phyloP scores from a whole-genome alignment of 306 rosid genomes.

The Acacia melanoxylon region DNA sequence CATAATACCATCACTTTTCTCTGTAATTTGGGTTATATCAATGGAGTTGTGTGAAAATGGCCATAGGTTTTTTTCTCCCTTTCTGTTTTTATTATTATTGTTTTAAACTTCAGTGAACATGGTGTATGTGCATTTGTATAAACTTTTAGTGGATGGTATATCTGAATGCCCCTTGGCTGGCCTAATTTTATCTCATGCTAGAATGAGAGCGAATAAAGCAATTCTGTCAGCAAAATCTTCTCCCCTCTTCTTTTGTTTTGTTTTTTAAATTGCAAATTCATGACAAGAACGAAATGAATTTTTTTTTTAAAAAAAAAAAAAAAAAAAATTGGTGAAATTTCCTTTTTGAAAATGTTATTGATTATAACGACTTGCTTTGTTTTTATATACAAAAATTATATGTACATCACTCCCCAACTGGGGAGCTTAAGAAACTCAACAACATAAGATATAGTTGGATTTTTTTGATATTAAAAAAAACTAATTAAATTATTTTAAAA shows the following conservation, averaged over 20 bases:
- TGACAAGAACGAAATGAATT: neutral
- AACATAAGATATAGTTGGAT: too few species aligned
- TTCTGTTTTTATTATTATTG: neutral
- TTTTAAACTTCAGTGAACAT: neutral
- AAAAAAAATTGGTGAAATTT: too few species aligned
- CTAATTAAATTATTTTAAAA: too few species aligned
- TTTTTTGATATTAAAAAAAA: too few species aligned
- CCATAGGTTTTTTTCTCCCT: slow-evolving; percentile 19
- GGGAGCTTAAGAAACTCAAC: too few species aligned
- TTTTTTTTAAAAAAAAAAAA: too few species aligned
- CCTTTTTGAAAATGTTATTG: too few species aligned
- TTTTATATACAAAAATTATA: too few species aligned
- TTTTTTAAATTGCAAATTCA: neutral
- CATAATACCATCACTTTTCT: slow-evolving; percentile 40
- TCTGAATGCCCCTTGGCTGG: slow-evolving; percentile 19
- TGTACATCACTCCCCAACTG: too few species aligned
- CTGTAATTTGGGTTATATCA: slow-evolving; percentile 43
- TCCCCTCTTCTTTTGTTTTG: neutral
- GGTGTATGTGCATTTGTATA: slow-evolving; percentile 29
- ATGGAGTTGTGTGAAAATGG: slow-evolving; percentile 38
- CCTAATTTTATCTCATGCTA: slow-evolving; percentile 19
- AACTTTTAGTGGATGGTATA: slow-evolving; percentile 2
- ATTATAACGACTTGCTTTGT: too few species aligned
- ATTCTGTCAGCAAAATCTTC: neutral
- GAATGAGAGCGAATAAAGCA: neutral